Percentiles rank a stretch among this genome's conserved stretches.
Conservation (phyloP, 1,284 basidiomycete species). For the Tilletia setariae region DNA sequence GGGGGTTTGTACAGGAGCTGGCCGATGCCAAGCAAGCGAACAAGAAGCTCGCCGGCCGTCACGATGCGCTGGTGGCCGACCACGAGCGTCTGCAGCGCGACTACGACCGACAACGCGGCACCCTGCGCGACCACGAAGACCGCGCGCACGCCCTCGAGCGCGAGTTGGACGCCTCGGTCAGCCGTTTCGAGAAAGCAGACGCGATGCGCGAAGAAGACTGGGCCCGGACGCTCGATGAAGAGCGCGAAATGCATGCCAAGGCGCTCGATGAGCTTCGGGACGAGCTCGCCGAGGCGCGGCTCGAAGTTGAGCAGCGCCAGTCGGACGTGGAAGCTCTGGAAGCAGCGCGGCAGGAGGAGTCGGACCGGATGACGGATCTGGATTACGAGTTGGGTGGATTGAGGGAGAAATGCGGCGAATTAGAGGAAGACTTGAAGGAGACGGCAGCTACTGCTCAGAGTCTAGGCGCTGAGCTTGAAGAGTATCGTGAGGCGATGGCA, state of each 20-base stretch:
- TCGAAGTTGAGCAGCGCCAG: constrained; percentile 43
- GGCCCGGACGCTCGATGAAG: constrained; percentile 26
- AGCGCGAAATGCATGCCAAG: constrained; percentile 10
- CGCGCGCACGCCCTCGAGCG: constrained; percentile 30
- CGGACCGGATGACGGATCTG: constrained; percentile 34
- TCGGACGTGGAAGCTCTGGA: constrained; percentile 45
- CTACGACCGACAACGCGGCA: constrained; percentile 32
- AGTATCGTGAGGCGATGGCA: constrained; percentile 33
- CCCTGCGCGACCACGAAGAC: constrained; percentile 14
- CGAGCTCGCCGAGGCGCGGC: constrained; percentile 44
- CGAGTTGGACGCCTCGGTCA: constrained; percentile 37
- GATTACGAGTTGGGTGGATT: constrained; percentile 39
- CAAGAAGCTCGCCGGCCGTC: constrained; percentile 34
- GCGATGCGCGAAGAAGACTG: constrained; percentile 36
- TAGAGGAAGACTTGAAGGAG: constrained; percentile 60
- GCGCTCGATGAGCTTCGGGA: constrained; percentile 31
- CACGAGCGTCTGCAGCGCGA: constrained; percentile 38
- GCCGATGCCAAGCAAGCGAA: constrained; percentile 34
- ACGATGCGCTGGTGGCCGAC: constrained; percentile 34
- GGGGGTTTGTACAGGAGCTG: constrained; percentile 35
- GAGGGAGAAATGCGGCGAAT: constrained; percentile 30
- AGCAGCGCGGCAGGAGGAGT: constrained; percentile 32
- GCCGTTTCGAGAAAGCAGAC: constrained; percentile 36
- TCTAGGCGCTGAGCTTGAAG: constrained; percentile 29
- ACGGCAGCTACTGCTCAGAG: constrained; percentile 34